A percentile compares a stretch with the other conserved stretches of the same genome.
Evolutionary conservation across 148 eudicot genomes (phyloP).

Genomic region (Cornus florida): DNA sequence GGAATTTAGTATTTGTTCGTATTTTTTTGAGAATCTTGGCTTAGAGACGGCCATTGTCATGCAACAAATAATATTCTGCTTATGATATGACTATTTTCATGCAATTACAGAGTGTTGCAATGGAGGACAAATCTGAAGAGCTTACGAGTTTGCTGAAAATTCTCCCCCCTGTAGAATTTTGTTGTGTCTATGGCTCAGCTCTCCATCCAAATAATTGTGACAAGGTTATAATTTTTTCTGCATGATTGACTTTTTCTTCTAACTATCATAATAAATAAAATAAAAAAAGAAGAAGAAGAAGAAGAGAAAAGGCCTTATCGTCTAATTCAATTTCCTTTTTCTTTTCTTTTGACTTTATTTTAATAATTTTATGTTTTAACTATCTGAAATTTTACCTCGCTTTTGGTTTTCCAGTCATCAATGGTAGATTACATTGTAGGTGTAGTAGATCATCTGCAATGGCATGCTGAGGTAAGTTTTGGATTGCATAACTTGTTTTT

Average conservation of each 20-base stretch:
- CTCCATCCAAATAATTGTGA: constrained; percentile 83
- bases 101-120: constrained; percentile 5
- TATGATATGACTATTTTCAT: not conserved
- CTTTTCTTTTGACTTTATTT: not conserved
- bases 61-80: too few relatives aligned
- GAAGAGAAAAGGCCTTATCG: not conserved
- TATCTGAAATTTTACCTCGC: not conserved
- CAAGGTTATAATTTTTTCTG: constrained; percentile 42
- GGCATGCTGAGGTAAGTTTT: constrained; percentile 79
- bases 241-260: not conserved
- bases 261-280: too few relatives aligned
- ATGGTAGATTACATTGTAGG: constrained; percentile 95
- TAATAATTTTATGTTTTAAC: constrained; percentile 2
- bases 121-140: constrained; percentile 42
- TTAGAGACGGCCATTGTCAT: too few relatives aligned
- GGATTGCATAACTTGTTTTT: not conserved
- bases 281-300: too few relatives aligned
- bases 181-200: constrained; percentile 87
- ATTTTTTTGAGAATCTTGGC: too few relatives aligned
- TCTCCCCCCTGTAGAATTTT: constrained; percentile 94
- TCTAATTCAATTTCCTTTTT: not conserved
- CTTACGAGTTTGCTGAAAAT: constrained; percentile 53
- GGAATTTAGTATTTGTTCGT: not conserved
- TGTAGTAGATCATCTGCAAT: constrained; percentile 73
- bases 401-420: constrained; percentile 46